Base-by-base conservation (phyloP, 352 stramenopile genomes). In the Phytophthora pinifolia region DNA sequence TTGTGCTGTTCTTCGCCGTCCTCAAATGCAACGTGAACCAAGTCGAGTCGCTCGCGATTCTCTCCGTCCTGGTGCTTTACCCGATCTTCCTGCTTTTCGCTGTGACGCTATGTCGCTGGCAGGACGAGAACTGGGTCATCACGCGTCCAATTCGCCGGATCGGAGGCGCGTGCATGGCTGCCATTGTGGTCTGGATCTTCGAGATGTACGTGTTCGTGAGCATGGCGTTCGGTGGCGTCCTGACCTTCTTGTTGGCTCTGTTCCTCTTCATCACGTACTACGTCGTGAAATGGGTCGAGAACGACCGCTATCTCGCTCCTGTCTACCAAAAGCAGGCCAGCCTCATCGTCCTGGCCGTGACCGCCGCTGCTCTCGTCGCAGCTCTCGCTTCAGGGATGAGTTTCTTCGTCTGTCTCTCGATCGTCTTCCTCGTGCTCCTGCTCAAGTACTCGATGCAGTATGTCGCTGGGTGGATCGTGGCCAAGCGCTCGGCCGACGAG, bases 401-500 rank as follows among this genome's bases (percentile, higher is more conserved):
- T 22, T 81, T 94, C 46, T 97, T 97, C 60, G 88, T 70, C 44
- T 92, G 79, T 47, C 66, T 96, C 14, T 91, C 85, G 8, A 89
- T 96, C 48, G 70, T 89, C 7, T 93, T 96, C 32, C 53, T 91
- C 25, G 82, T 96, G 33, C 58, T 92, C 33, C 54, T 96, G 13
- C 75, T 95, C 36, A 90, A 92, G 49, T 85, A 85, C 30, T 54
- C 65, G 4, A 43, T 90, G 18, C 63, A 66, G n/a, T 80, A 89
- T 45, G 76, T 87, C 15, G 75, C 74, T 30, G 74, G 67, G 14
- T 89, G 77, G 74, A 63, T 92, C 30, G 72, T 89, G 32, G 62
- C 62, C 4, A 70, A 67, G 18, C 45, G 62, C 39, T 62, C 66
- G 5, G 57, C 62, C 6, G 74, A 87, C 35, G 79, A 81, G 17